Evolutionary conservation across 345 rosid species (phyloP), one percentile per base, ranked within the genome.

Genomic region (Hevea brasiliensis): DNA sequence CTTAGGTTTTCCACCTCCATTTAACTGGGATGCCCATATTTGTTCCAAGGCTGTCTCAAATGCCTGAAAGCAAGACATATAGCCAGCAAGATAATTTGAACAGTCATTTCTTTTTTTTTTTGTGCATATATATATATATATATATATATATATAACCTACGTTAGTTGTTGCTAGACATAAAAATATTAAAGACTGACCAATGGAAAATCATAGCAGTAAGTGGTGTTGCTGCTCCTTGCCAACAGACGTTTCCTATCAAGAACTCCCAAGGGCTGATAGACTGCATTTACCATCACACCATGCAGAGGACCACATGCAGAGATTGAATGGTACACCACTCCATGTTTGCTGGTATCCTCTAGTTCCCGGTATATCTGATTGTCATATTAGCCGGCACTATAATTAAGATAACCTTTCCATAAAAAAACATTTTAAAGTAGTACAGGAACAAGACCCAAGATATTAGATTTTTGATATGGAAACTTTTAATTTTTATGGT

Each of bases 161-260:
- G 57, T n/a, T 42, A 0, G 7, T 15, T 35, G 32, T 24, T n/a
- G n/a, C n/a, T 59, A 18, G 26, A 24, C n/a, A 37, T 21, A 66
- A 78, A 71, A 32, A 53, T 40, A 73, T 18, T 68, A 72, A 51
- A 67, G 70, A 77, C 98, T 82, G 58, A 96, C 98, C 91, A 93
- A 76, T 45, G 98, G 99, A 74, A 96, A 96, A 82, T 96, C 99
- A 72, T 96, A 88, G 90, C 99, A 96, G 74, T 96, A 93, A 50
- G 99, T 96, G 58, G 99, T 91, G 83, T 74, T 88, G 77, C 83
- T 91, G 72, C 76, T 87, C 87, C 99, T 91, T 67, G 99, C 98
- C 8, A 81, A 27, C 67, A 96, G 85, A 59, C 99, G 98, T 84
- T 91, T 87, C 70, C 86, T 82, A 79, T 91, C 97, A 61, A 96